Percentiles rank a stretch among this genome's conserved stretches.
These are phyloP conservation scores for Stagonosporopsis rhizophila DNA, from an alignment of 2,329 filamentous ascomycete genomes.

Conservation along the genomic window DNA sequence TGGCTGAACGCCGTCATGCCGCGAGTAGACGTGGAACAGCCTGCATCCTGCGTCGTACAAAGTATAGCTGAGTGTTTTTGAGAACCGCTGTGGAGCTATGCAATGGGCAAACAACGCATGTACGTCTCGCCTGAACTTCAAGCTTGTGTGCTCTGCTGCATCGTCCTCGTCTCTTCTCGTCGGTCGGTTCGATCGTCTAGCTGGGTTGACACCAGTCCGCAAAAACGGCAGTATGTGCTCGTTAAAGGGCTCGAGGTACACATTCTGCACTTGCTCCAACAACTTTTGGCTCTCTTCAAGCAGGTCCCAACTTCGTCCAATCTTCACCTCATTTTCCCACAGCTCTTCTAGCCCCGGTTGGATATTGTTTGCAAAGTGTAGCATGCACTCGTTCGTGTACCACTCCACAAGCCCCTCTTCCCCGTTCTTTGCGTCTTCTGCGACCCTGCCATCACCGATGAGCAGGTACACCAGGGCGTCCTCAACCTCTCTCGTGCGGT, in stretches of 20 bases:
- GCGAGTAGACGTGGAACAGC: constrained; percentile 51
- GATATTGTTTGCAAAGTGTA: constrained; percentile 51
- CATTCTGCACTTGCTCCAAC: constrained; percentile 46
- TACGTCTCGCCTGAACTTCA: constrained; percentile 66
- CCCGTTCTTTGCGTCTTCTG: constrained; percentile 24
- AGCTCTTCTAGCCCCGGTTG: constrained; percentile 35
- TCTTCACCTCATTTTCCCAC: constrained; percentile 40
- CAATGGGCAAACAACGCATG: constrained; percentile 72
- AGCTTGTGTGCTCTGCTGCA: constrained; percentile 28
- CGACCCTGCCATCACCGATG: constrained; percentile 41
- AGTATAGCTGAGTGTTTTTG: constrained; percentile 62
- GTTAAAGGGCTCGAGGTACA: constrained; percentile 48
- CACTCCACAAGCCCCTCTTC: constrained; percentile 51
- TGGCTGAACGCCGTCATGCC: constrained; percentile 35
- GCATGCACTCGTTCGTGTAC: constrained; percentile 54
- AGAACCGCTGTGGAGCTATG: constrained; percentile 59
- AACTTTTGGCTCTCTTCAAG: constrained; percentile 48
- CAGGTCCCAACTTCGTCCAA: constrained; percentile 37
- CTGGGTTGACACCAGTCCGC: constrained; percentile 29
- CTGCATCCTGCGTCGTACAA: constrained; percentile 61
- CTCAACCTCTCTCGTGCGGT: constrained; percentile 41
- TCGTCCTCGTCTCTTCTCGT: constrained; percentile 37
- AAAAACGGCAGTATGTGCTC: constrained; percentile 46
- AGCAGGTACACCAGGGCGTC: constrained; percentile 48
- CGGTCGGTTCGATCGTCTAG: constrained; percentile 48